A percentile compares a stretch with the other conserved stretches of the same genome.
These are phyloP conservation scores for Hypoxylon sp. DNA, from an alignment of 2,329 filamentous ascomycete genomes.

Conservation along the genomic window DNA sequence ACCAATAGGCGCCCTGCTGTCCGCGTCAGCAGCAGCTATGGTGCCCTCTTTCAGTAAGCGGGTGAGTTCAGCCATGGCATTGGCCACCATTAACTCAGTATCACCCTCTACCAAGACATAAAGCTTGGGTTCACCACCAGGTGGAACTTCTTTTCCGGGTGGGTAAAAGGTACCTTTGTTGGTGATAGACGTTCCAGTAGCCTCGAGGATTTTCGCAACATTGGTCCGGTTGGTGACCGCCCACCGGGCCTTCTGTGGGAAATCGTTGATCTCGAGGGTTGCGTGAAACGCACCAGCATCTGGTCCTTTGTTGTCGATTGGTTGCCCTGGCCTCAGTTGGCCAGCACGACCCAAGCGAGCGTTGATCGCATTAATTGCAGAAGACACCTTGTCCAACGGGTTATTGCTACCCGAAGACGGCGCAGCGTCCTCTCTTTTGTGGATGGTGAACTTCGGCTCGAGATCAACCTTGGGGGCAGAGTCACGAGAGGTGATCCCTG, in stretches of 20 bases:
- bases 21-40: conserved; percentile 88
- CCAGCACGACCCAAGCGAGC: conserved; percentile 90
- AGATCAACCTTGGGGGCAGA: conserved; percentile 62
- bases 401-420: conserved; percentile 66
- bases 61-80: conserved; percentile 91
- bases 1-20: conserved; percentile 81
- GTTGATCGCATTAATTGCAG: conserved; percentile 93
- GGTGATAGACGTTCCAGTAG: conserved; percentile 95
- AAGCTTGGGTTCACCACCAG: conserved; percentile 87
- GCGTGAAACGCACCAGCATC: conserved; percentile 98
- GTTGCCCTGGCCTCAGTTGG: conserved; percentile 90
- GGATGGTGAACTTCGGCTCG: conserved; percentile 77
- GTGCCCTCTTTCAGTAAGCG: conserved; percentile 91
- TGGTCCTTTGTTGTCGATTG: conserved; percentile 98
- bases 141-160: conserved; percentile 82
- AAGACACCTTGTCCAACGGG: conserved; percentile 86
- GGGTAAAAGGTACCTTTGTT: conserved; percentile 95
- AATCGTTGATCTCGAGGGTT: conserved; percentile 98
- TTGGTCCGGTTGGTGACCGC: conserved; percentile 98
- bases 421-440: conserved; percentile 74
- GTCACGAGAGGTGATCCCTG: conserved; percentile 69
- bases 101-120: conserved; percentile 99
- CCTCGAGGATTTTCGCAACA: conserved; percentile 96
- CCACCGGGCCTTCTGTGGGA: conserved; percentile 98
- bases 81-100: conserved; percentile 91